Base-by-base conservation (phyloP, 2,329 filamentous ascomycete species). In the Fusarium mundagurra region DNA sequence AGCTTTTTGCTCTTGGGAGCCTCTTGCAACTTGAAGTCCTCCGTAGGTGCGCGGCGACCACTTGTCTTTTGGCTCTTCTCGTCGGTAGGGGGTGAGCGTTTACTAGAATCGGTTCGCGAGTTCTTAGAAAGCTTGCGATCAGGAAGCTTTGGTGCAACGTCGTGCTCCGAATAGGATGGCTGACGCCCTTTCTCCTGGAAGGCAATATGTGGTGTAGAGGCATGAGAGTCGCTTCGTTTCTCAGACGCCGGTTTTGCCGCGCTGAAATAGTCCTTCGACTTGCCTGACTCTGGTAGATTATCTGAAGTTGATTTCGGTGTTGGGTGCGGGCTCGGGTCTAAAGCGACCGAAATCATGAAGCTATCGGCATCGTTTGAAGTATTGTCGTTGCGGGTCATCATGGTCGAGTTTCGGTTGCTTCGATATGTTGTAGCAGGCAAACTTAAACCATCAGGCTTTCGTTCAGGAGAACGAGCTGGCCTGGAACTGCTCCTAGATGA, bases 131-230 rank as follows among this genome's bases (percentile, higher is more conserved):
- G 65, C 50, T 77, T 79, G 14, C 77, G 69, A n/a, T 69, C 41
- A 16, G 85, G 84, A 55, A 84, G 82, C 77, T 86, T 91, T 31
- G 86, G 83, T 53, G 88, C 85, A 4, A 87, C 84, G 43, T 88
- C 88, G 36, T 90, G 86, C 31, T 90, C 77, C 29, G 77, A 84
- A 17, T 91, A 89, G 2, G 91, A 91, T 24, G 78, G 38, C 53
- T 83, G 80, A 6, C 93, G 89, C 5, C 90, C 90, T 82, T 95
- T 96, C 78, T 97, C 94, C 81, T 97, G 94, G 80, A 95, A 97
- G 29, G 94, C 93, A 77, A 97, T 97, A 79, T 98, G 95, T n/a
- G 95, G 94, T 22, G 94, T 95, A 5, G 91, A 89, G 67, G 85
- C 81, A 63, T 86, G 84, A 3, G 87, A 88, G 48, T 88, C 88